Percentiles rank a stretch among this genome's conserved stretches.
These are phyloP conservation scores for Apiotrichum laibachii DNA, from an alignment of 1,284 basidiomycete genomes.

Conservation along the genomic window DNA sequence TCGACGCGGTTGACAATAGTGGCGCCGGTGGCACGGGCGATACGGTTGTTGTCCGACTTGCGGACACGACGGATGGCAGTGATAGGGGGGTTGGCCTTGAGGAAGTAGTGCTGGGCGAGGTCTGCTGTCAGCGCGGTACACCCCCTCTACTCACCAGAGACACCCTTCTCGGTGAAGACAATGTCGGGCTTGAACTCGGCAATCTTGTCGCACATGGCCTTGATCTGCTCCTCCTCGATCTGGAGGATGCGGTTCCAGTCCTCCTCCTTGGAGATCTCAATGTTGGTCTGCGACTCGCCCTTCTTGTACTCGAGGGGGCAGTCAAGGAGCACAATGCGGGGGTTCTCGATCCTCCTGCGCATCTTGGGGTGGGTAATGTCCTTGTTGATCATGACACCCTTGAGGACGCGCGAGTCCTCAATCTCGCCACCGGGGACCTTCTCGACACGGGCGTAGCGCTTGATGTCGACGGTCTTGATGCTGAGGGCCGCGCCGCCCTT, in stretches of 20 bases:
- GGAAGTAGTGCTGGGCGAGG: constrained; percentile 87
- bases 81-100: constrained; percentile 71
- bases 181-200: constrained; percentile 93
- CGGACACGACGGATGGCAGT: constrained; percentile 90
- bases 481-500: constrained; percentile 46
- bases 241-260: constrained; percentile 92
- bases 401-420: constrained; percentile 82
- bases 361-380: constrained; percentile 98
- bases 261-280: constrained; percentile 91
- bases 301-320: constrained; percentile 99
- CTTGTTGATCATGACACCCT: constrained; percentile 97
- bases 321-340: constrained; percentile 85
- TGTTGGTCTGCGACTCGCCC: constrained; percentile 97
- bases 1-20: constrained; percentile 97
- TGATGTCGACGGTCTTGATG: constrained; percentile 89
- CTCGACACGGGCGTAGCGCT: constrained; percentile 95
- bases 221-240: constrained; percentile 97
- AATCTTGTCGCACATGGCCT: constrained; percentile 79
- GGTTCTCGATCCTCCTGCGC: constrained; percentile 86
- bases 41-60: constrained; percentile 98
- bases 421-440: constrained; percentile 98
- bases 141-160: constrained; percentile 65
- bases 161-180: constrained; percentile 95
- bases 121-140: constrained; percentile 56
- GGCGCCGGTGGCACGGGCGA: constrained; percentile 90